Evolutionary conservation across 2,329 filamentous ascomycete species (phyloP).

Genomic region (Mycocentrospora acerina): DNA sequence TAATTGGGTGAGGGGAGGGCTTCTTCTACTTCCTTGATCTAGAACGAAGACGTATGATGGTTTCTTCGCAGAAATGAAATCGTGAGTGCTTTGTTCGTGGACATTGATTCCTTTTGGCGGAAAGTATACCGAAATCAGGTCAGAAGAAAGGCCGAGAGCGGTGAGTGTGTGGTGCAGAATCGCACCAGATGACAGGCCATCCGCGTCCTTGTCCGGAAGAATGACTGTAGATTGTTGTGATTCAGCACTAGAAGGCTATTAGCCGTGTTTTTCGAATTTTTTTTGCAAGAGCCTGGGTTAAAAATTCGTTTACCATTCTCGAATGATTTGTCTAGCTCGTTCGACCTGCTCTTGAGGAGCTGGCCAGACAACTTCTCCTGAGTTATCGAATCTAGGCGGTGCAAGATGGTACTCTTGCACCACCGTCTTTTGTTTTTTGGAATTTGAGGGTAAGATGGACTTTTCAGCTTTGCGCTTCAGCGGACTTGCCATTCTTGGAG

Average conservation of each 20-base stretch:
- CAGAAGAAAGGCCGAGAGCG: conserved; percentile 57
- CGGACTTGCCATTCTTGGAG: conserved; percentile 21
- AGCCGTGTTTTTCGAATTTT: neutral
- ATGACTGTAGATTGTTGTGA: conserved; percentile 58
- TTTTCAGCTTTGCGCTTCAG: conserved; percentile 34
- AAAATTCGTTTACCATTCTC: conserved; percentile 52
- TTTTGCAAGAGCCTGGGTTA: too few relatives aligned
- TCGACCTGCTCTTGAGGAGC: conserved; percentile 59
- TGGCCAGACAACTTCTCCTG: conserved; percentile 61
- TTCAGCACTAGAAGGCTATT: conserved; percentile 47
- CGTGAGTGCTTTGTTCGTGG: conserved; percentile 56
- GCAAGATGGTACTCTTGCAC: conserved; percentile 37
- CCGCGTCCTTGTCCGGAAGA: conserved; percentile 69
- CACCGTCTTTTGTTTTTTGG: conserved; percentile 28
- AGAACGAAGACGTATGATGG: conserved; percentile 64
- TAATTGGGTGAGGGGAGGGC: conserved; percentile 55
- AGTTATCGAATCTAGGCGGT: conserved; percentile 25
- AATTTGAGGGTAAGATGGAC: conserved; percentile 10
- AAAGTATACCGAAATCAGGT: conserved; percentile 60
- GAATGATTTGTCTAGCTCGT: conserved; percentile 58
- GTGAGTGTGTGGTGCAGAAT: conserved; percentile 63
- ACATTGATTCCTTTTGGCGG: conserved; percentile 61
- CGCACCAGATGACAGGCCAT: conserved; percentile 65
- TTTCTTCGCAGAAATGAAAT: conserved; percentile 51
- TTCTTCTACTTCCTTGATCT: conserved; percentile 63